Evolutionary conservation across 2,329 filamentous ascomycete species (phyloP), one percentile per base, ranked within the genome.

Genomic region (Nemania diffusa): DNA sequence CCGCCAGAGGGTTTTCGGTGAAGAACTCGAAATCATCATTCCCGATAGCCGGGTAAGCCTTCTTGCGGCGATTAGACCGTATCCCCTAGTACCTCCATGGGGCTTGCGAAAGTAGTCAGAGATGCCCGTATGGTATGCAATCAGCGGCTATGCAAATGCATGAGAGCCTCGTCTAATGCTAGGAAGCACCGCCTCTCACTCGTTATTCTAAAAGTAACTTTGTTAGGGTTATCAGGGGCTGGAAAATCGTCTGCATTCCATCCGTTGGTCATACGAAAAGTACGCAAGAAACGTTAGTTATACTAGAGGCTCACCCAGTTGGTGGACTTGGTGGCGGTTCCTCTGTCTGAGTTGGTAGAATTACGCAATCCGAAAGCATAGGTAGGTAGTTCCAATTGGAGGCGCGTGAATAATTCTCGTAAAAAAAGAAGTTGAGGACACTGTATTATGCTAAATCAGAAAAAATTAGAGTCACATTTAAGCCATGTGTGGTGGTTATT

Each of bases 91-190:
- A 11, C 22, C 42, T 5, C 17, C 26, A 29, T 57, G 22, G 24
- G 56, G 50, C 37, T 59, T 64, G 24, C 48, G 13, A 52, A 52
- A 15, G 11, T 60, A 42, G 56, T 27, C 50, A 52, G n/a, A 50
- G 24, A 57, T 32, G 42, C 51, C 51, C 37, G 15, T 40, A 15
- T 42, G 22, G 52, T 52, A 60, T 60, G 56, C 58, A 52, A 52
- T 32, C 52, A 57, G 67, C 59, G 63, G 59, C 67, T 67, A 60
- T 67, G 66, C 55, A 66, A 55, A 57, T 57, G 56, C 50, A 57
- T 27, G 26, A 63, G 56, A 69, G 63, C 63, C 59, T 69, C 59
- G 42, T 57, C 32, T 57, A 17, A 46, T 53, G 17, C n/a, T 6
- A 17, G 48, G 27, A 20, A 58, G 58, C 66, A 66, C 58, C 40